Base-by-base conservation (phyloP, 2,329 filamentous ascomycete genomes). In the Phialophora chinensis region DNA sequence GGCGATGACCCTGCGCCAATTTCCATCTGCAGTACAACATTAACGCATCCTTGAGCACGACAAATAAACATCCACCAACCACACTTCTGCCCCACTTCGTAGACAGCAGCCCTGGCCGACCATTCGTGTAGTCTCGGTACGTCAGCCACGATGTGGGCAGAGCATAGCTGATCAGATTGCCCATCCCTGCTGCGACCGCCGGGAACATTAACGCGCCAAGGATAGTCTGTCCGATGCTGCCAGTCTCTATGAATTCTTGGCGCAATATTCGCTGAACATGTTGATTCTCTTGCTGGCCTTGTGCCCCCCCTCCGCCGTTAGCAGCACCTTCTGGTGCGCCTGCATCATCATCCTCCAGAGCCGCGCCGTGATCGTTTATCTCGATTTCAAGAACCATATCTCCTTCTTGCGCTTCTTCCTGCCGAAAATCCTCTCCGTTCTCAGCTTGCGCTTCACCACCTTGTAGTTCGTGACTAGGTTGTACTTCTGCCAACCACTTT, bases 51-150 rank as follows among this genome's bases (percentile, higher is more conserved):
- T 94, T 95, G 60, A 97, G 78, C 10, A 97, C 88, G 17, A 98
- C 89, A 73, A 94, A 97, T 23, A 96, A 79, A 75, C 92, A 95
- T 0, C 95, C 95, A 1, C 95, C 95, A 0, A 95, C 85, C 2
- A 99, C 82, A 74, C 91, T 97, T 63, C 95, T 85, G 0, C 93
- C 95, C 92, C 95, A 98, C 66, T 89, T 88, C 72, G 91, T 87
- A 74, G 95, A 91, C 35, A 99, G 77, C 29, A 98, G 82, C 0
- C 91, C 89, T 0, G 86, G 86, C 2, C 85, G 81, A 42, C 82
- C 76, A 33, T 76, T 74, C 56, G 79, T 76, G 61, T 77, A 69
- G 35, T 73, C 69, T 1, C 75, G 70, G 20, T 82, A 77, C 0
- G 80, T 79, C 10, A 90, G 88, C 88, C 91, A 93, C 3, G 86